Evolutionary conservation across 345 rosid species (phyloP), one percentile per base, ranked within the genome.

Genomic region (Brassica incana): DNA sequence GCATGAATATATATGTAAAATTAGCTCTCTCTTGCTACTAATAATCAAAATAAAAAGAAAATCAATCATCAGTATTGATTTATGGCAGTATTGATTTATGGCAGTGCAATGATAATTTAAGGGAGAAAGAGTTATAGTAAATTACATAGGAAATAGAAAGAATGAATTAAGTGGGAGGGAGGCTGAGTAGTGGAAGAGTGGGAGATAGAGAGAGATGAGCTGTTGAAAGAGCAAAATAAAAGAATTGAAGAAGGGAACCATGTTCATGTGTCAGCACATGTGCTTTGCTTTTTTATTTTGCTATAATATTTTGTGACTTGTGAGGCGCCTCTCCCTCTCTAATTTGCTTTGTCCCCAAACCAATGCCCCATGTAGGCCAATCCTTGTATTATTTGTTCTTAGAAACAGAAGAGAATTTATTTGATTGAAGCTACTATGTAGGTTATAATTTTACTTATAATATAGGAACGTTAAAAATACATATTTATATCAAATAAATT

Each of bases 201-300:
- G 61, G 78, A 74, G 78, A 73, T 9, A 43, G 70, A 73, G 67
- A 80, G 73, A 76, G 40, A 75, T 80, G 83, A 80, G 83, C 77
- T 81, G 83, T 76, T 74, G 71, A 59, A 71, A 66, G 56, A 45
- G 14, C 71, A 74, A 74, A 75, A 65, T 68, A 75, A 76, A 71
- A 71, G 77, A 75, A 75, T 79, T 71, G 84, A 76, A 66, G 66
- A 81, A 81, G 77, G 68, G 80, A 71, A 76, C 69, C 84, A 81
- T 81, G 80, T 71, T 72, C 77, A 76, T 81, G 77, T 81, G 84
- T 76, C 80, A 81, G 80, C 68, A 76, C 84, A 81, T 81, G 84
- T 81, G 84, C 80, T 76, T 76, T 81, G 77, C 77, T 66, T 72
- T 54, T n/a, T 29, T 1, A 9, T 25, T 27, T 30, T 40, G 1